Conservation (phyloP, 257 asterid genomes). For the Petrea volubilis region DNA sequence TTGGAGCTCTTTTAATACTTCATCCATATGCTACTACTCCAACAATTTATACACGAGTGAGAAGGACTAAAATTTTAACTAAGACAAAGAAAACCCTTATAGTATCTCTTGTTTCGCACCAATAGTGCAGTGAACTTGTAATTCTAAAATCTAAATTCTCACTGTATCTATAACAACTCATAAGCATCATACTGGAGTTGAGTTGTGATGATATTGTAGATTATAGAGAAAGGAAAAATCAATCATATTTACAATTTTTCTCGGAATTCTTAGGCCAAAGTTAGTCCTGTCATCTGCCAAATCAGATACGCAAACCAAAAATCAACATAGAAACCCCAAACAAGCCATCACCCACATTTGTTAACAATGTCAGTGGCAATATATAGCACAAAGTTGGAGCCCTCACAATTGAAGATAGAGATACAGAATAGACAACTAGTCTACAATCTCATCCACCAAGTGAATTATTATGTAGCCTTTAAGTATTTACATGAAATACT, state of each 20-base stretch:
- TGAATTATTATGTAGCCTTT: neutral
- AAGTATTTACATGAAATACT: neutral
- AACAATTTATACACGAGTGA: neutral
- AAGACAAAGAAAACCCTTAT: neutral
- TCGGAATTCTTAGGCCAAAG: neutral
- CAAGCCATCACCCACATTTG: neutral
- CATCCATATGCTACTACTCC: neutral
- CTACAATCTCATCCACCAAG: neutral
- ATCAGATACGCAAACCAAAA: neutral
- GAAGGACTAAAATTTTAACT: neutral
- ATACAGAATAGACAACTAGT: neutral
- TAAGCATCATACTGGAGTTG: neutral
- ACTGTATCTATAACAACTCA: neutral
- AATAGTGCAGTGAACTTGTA: neutral
- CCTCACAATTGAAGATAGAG: neutral
- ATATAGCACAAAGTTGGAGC: neutral
- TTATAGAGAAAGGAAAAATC: neutral
- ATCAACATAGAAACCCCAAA: neutral
- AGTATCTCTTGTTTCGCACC: neutral
- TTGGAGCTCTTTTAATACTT: neutral
- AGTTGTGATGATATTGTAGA: neutral
- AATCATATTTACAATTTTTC: neutral
- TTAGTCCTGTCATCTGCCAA: neutral
- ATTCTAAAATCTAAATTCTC: neutral
- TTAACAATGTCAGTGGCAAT: neutral